Evolutionary conservation across 2,329 filamentous ascomycete species (phyloP).

Genomic region (Botryosphaeria dothidea): DNA sequence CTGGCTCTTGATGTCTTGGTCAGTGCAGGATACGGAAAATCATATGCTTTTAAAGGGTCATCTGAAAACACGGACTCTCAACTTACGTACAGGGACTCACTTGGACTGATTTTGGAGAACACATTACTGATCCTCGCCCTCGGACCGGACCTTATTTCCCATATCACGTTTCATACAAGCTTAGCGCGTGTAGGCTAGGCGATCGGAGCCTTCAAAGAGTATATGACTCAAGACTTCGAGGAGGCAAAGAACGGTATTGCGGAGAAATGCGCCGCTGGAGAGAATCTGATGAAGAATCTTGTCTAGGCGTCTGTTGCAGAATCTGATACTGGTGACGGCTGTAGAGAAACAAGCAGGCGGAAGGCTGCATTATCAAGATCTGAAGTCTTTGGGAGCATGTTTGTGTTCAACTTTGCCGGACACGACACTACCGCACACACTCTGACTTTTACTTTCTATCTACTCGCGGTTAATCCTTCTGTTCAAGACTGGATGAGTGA

Average conservation of each 20-base stretch:
- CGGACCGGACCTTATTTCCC: neutral
- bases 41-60: neutral
- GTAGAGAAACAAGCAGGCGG: too few species aligned
- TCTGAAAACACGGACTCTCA: neutral
- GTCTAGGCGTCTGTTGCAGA: neutral
- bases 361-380: too few species aligned
- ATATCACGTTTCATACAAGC: neutral
- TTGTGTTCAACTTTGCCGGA: slow-evolving; percentile 49
- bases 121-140: slow-evolving; percentile 17
- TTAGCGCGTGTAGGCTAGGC: slow-evolving; percentile 20
- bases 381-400: too few species aligned
- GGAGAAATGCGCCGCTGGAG: neutral
- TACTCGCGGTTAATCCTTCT: slow-evolving; percentile 47
- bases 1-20: slow-evolving; percentile 3
- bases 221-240: slow-evolving; percentile 20
- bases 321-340: neutral
- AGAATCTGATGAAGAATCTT: slow-evolving; percentile 20
- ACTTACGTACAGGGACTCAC: neutral
- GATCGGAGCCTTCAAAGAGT: slow-evolving; percentile 20
- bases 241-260: neutral
- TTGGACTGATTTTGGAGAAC: slow-evolving; percentile 15
- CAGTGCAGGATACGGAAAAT: neutral
- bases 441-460: slow-evolving; percentile 44
- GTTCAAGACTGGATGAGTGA: slow-evolving; percentile 50
- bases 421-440: slow-evolving; percentile 54